Evolutionary conservation across 441 rosid genomes (phyloP), one percentile per base, ranked within the genome.

Genomic region (Jatropha multifida): DNA sequence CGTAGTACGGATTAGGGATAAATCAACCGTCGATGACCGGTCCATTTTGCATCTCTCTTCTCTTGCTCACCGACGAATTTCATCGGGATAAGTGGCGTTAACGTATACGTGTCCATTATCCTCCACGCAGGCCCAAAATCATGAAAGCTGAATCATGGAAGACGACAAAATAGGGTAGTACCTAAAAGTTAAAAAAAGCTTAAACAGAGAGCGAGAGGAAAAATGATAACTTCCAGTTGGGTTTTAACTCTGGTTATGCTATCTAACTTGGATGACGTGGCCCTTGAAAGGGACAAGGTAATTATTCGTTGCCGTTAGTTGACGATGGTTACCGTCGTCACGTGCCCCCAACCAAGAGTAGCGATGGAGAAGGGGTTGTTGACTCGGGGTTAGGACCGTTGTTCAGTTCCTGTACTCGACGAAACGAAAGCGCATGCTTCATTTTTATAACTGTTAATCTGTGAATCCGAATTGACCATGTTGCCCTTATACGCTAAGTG

Each of bases 151-250:
- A 37, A 51, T 26, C 63, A 70, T 20, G 20, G 7, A 74, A 82
- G 12, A 76, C 78, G 80, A 78, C 84, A 65, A 79, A 38, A 75
- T 5, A 38, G 12, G 75, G 40, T 1, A 11, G 69, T 58, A 12
- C 60, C 65, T 32, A 32, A 52, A 74, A 69, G 77, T 38, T 64
- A 0, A 2, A 9, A 54, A 65, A 32, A 26, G 40, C 13, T 37
- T 15, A 59, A 59, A 20, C 42, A 27, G 18, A 11, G 44, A 55
- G 52, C 5, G 46, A 4, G 42, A 9, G 49, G 32, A 42, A 52
- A 65, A 78, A 78, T 78, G 81, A 76, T 78, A 73, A 81, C 77
- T n/a, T 72, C 3, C 66, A 46, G 83, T 78, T 78, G 17, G 51
- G n/a, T 27, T 64, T 48, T 75, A 51, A 78, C 77, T 56, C 65